Conservation (phyloP, 2,329 filamentous ascomycete species). For the Aspergillus hiratsukae region DNA sequence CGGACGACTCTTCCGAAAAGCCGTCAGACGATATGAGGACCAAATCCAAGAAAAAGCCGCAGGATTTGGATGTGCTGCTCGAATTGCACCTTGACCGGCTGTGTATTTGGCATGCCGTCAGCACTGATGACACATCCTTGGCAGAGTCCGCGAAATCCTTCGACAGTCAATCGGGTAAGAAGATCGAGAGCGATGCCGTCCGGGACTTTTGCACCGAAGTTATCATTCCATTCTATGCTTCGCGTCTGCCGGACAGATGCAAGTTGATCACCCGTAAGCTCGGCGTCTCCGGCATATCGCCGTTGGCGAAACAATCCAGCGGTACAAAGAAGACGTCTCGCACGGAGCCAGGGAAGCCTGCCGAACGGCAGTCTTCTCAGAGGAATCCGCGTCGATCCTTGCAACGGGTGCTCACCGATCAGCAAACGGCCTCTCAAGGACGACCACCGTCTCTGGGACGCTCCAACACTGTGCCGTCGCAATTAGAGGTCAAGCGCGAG, state of each 20-base stretch:
- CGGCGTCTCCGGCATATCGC: conserved; percentile 39
- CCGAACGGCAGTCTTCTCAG: conserved; percentile 26
- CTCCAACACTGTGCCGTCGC: conserved; percentile 40
- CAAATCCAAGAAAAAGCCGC: conserved; percentile 34
- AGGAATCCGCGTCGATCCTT: conserved; percentile 35
- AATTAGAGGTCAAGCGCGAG: conserved; percentile 38
- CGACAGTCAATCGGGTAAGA: conserved; percentile 29
- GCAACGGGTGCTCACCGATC: conserved; percentile 45
- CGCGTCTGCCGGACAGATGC: conserved; percentile 45
- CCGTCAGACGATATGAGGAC: conserved; percentile 14
- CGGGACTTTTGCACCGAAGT: conserved; percentile 49
- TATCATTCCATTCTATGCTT: conserved; percentile 47
- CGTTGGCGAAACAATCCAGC: conserved; percentile 29
- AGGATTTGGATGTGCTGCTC: conserved; percentile 41
- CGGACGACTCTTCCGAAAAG: conserved; percentile 17
- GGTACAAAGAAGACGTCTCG: conserved; percentile 26
- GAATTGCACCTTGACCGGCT: conserved; percentile 47
- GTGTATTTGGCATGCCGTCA: conserved; percentile 50
- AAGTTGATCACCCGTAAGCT: conserved; percentile 45
- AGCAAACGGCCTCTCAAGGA: conserved; percentile 30
- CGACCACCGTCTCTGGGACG: conserved; percentile 38
- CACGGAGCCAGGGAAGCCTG: conserved; percentile 27
- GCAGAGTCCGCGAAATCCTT: conserved; percentile 25
- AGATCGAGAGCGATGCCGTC: conserved; percentile 41
- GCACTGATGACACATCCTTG: conserved; percentile 32